Conservation (phyloP, 164 flowering plant species). For the Vitis amurensis region DNA sequence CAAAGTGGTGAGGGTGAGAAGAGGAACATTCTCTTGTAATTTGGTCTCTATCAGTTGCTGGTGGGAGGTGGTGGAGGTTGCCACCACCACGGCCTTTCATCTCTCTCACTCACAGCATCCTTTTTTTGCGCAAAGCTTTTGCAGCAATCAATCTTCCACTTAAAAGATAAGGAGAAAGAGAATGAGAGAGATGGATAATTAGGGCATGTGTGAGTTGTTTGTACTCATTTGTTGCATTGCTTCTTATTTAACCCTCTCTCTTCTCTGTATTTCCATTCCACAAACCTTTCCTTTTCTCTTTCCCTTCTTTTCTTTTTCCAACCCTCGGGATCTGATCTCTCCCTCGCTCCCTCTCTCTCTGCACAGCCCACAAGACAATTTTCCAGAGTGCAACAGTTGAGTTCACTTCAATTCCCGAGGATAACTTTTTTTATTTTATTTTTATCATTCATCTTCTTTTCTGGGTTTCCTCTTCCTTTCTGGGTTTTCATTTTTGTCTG, state of each 20-base stretch:
- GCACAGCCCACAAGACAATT: slow-evolving; percentile 6
- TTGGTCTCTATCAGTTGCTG: slow-evolving; percentile 53
- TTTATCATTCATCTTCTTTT: background rate
- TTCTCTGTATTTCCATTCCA: slow-evolving; percentile 35
- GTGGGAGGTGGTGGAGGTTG: slow-evolving; percentile 31
- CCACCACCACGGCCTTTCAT: background rate
- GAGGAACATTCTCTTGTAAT: slow-evolving; percentile 8
- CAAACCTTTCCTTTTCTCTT: slow-evolving; percentile 8
- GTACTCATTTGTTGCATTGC: background rate
- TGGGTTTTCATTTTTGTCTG: slow-evolving; percentile 21
- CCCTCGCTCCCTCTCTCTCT: slow-evolving; percentile 2
- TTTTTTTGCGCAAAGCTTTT: slow-evolving; percentile 43
- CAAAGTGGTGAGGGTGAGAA: no score
- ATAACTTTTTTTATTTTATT: slow-evolving; percentile 2
- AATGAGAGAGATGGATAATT: slow-evolving; percentile 23
- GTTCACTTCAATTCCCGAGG: slow-evolving; percentile 49
- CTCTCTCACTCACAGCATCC: slow-evolving; percentile 13
- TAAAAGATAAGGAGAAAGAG: slow-evolving; percentile 24
- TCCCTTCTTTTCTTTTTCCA: slow-evolving; percentile 10
- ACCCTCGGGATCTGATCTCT: slow-evolving; percentile 49
- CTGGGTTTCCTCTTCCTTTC: background rate
- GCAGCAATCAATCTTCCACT: slow-evolving; percentile 53
- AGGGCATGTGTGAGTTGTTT: slow-evolving; percentile 32
- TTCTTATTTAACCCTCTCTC: slow-evolving; percentile 37
- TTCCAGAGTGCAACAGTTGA: background rate